Percentiles rank a stretch among this genome's conserved stretches.
Evolutionary conservation across 1,139 yeast genomes (phyloP).

Genomic region (Blastobotrys persicus): DNA sequence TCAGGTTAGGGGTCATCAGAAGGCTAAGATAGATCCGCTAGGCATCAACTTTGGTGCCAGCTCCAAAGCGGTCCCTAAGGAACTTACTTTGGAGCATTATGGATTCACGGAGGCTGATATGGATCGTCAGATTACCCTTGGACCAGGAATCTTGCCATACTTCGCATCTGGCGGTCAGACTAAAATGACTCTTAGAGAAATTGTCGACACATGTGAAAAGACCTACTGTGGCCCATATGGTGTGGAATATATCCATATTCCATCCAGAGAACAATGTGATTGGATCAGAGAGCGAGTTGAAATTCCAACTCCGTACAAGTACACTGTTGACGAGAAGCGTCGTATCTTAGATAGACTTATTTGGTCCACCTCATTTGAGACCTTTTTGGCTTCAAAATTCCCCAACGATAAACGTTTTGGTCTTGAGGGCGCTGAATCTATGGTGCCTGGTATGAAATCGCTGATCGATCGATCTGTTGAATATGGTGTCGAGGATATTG

Average conservation of each 20-base stretch:
- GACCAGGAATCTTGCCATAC: conserved; percentile 96
- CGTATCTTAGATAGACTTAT: conserved; percentile 94
- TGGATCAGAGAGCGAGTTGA: conserved; percentile 98
- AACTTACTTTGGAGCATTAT: conserved; percentile 86
- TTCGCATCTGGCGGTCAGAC: conserved; percentile 64
- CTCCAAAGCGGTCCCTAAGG: conserved; percentile 69
- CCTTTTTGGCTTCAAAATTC: conserved; percentile 88
- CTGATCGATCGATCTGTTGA: conserved; percentile 93
- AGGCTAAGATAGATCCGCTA: conserved; percentile 92
- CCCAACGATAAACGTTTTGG: conserved; percentile 99
- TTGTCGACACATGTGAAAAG: conserved; percentile 73
- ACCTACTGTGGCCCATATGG: conserved; percentile 90
- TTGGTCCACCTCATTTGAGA: conserved; percentile 94
- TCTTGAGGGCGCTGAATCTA: conserved; percentile 96
- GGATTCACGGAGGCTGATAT: conserved; percentile 86
- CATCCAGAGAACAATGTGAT: conserved; percentile 92
- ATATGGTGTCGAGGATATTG: conserved; percentile 89
- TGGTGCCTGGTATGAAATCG: conserved; percentile 96
- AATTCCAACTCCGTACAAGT: conserved; percentile 84
- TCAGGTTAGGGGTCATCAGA: conserved; percentile 97
- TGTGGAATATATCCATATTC: conserved; percentile 94
- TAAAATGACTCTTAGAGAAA: conserved; percentile 70
- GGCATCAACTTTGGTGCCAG: conserved; percentile 72
- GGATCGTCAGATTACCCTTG: conserved; percentile 79
- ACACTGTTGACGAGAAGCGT: conserved; percentile 85